A percentile compares a stretch with the other conserved stretches of the same genome.
These are phyloP conservation scores for Umbelopsis ramanniana DNA, from an alignment of 192 early-diverging fungal species.

Conservation along the genomic window DNA sequence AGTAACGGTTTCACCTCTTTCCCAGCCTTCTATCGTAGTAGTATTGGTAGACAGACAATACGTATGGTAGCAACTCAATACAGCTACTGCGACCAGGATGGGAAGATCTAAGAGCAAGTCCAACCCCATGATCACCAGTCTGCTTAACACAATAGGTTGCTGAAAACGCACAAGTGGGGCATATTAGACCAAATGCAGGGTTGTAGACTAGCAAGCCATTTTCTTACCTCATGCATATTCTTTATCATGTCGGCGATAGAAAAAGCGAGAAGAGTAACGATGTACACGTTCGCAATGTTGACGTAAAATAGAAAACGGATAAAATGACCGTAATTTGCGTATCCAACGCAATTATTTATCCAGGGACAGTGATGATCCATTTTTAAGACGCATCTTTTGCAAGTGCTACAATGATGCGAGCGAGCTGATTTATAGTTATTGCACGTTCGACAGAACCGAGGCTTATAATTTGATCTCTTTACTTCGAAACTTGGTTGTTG, in stretches of 20 bases:
- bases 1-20: conserved; percentile 69
- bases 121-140: conserved; percentile 66
- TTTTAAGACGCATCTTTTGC: conserved; percentile 82
- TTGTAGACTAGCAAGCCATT: neutral
- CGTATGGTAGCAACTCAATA: conserved; percentile 71
- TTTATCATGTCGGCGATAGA: conserved; percentile 55
- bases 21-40: conserved; percentile 86
- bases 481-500: conserved; percentile 58
- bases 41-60: conserved; percentile 72
- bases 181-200: neutral
- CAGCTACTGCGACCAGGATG: conserved; percentile 71
- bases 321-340: conserved; percentile 77
- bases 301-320: conserved; percentile 82
- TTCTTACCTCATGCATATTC: conserved; percentile 30
- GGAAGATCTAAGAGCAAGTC: conserved; percentile 72
- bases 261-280: conserved; percentile 56
- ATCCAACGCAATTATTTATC: conserved; percentile 88
- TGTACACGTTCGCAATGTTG: conserved; percentile 58
- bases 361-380: conserved; percentile 96
- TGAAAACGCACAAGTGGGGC: neutral
- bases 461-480: conserved; percentile 68
- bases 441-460: conserved; percentile 75
- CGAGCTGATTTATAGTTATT: conserved; percentile 74
- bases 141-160: neutral
- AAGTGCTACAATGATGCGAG: conserved; percentile 79